Base-by-base conservation (phyloP, 805 yeast species). In the Candida corydali region DNA sequence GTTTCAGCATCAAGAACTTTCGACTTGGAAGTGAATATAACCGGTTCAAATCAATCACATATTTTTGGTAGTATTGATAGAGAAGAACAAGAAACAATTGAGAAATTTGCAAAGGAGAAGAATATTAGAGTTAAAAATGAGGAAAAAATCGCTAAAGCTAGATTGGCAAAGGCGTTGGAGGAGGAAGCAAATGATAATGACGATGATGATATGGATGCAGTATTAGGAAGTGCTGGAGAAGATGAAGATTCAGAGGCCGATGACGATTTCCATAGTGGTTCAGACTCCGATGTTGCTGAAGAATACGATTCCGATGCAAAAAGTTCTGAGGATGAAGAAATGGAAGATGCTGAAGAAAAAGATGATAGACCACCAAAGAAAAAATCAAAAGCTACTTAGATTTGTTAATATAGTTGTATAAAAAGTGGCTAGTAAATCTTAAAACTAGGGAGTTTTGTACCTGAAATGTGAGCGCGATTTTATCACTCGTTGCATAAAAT, bases 61-160 rank as follows among this genome's bases (percentile, higher is more conserved):
- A 79, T 80, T 27, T 91, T 93, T 60, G 94, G 95, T 45, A 86
- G 86, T 52, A 84, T 93, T 47, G 82, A 82, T 43, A 78, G 87
- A 57, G 96, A 86, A 45, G 98, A 93, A 55, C 98, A 89, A 59
- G 78, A 75, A 34, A 64, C 76, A 2, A 69, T 93, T 41, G 95
- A 91, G 56, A 70, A 70, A 29, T 93, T 72, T 68, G 76, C 91
- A 61, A 75, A 74, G 49, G 78, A 82, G 33, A 88, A 86, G 71
- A 84, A 83, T 39, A 64, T 93, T 42, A 71, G 77, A 47, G 86
- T 91, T 35, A 83, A 81, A 66, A 89, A 89, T 55, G 98, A 91
- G 53, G 89, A 88, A 44, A 86, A 80, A 49, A 84, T 87, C 38
- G 95, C 91, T 28, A 87, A 88, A 61, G 80, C 80, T 34, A 73